Conservation (phyloP, 192 early-diverging fungal genomes). For the Coemansia sp. region DNA sequence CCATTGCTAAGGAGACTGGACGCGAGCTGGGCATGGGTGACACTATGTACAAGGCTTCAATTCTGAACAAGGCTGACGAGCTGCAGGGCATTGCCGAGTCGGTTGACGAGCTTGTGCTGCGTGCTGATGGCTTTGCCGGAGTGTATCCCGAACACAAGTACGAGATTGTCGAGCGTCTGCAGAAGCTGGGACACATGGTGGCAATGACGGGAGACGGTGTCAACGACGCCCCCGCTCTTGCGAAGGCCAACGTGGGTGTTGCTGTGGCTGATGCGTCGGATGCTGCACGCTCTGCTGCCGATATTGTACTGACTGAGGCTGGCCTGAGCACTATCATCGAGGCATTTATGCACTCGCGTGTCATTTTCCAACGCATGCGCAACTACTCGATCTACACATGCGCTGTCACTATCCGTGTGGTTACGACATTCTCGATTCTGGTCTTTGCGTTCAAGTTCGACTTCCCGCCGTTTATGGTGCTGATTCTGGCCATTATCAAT, state of each 20-base stretch:
- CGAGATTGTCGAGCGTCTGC: constrained; percentile 67
- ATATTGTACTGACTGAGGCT: constrained; percentile 76
- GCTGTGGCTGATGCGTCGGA: constrained; percentile 75
- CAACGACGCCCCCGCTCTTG: constrained; percentile 70
- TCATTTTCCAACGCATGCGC: constrained; percentile 96
- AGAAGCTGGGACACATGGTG: constrained; percentile 68
- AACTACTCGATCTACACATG: constrained; percentile 90
- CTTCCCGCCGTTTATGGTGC: constrained; percentile 81
- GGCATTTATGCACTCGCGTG: constrained; percentile 84
- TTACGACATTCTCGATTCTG: constrained; percentile 69
- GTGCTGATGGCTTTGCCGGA: constrained; percentile 67
- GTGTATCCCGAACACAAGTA: constrained; percentile 71
- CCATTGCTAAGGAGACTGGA: constrained; percentile 83
- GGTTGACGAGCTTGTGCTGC: constrained; percentile 61
- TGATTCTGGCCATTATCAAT: constrained; percentile 88
- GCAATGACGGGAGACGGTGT: constrained; percentile 76
- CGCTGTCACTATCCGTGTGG: constrained; percentile 80
- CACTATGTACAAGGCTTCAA: constrained; percentile 68
- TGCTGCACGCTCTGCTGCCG: constrained; percentile 74
- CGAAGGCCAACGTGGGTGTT: constrained; percentile 72
- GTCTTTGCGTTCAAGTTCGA: constrained; percentile 77
- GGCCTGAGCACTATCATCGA: constrained; percentile 87
- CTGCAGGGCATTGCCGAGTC: constrained; percentile 57
- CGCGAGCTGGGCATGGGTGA: constrained; percentile 68
- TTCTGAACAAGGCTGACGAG: constrained; percentile 64